These are phyloP conservation scores for Globisporangium echinulatum DNA, from an alignment of 352 stramenopile genomes.

Conservation along the genomic window DNA sequence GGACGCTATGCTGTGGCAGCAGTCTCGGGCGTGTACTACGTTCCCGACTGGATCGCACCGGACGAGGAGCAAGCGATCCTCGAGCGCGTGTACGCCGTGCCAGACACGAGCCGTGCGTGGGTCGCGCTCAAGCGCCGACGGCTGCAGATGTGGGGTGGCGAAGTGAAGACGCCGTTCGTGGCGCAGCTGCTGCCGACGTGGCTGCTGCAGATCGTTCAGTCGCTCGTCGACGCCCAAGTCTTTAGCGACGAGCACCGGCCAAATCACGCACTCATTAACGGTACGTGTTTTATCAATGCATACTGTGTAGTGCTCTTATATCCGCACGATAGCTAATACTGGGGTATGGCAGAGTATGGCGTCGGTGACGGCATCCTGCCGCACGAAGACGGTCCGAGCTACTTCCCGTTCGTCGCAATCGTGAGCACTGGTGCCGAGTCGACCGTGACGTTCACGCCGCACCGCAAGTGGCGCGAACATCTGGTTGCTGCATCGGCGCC, in stretches of 20 bases:
- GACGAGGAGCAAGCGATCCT: constrained; percentile 54
- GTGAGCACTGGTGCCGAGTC: constrained; percentile 51
- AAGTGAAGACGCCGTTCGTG: constrained; percentile 46
- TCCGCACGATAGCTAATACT: not conserved
- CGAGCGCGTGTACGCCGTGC: constrained; percentile 43
- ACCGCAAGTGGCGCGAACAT: constrained; percentile 25
- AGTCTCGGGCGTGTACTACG: constrained; percentile 48
- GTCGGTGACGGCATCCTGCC: constrained; percentile 62
- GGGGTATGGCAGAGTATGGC: constrained; percentile 36
- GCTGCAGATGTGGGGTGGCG: constrained; percentile 65
- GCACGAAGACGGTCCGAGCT: constrained; percentile 62
- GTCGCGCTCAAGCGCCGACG: constrained; percentile 57
- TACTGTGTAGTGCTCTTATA: too few relatives aligned
- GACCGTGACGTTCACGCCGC: constrained; percentile 48
- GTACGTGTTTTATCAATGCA: constrained; percentile 11
- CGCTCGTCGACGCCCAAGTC: constrained; percentile 40
- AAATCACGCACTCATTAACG: constrained; percentile 73
- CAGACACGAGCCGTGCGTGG: constrained; percentile 28
- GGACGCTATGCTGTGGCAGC: constrained; percentile 23
- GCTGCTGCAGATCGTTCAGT: constrained; percentile 43
- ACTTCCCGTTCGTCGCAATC: constrained; percentile 66
- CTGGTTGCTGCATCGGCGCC: not conserved
- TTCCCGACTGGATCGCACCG: constrained; percentile 55
- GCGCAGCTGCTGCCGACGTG: constrained; percentile 39
- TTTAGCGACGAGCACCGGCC: constrained; percentile 41